Conservation (phyloP, 352 stramenopile genomes). For the Plasmopara muralis region DNA sequence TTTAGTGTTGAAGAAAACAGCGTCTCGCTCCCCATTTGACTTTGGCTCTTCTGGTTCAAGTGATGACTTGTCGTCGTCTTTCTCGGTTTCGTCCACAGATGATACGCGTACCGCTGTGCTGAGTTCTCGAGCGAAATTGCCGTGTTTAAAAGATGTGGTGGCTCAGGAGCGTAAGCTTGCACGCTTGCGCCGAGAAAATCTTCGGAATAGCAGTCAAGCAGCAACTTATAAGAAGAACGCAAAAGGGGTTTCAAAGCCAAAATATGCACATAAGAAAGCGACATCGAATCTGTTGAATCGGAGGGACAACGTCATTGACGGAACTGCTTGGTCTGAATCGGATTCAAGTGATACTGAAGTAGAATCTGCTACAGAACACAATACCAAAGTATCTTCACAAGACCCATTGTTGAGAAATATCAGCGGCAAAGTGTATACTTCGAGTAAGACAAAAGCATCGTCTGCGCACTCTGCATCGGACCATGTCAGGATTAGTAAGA, state of each 20-base stretch:
- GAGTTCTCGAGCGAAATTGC: constrained; percentile 10
- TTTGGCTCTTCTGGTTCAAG: constrained; percentile 24
- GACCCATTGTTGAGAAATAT: constrained; percentile 11
- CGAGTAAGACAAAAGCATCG: constrained; percentile 9
- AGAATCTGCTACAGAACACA: background rate
- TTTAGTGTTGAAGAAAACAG: constrained; percentile 20
- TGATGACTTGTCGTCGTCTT: constrained; percentile 17
- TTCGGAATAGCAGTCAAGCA: constrained; percentile 3
- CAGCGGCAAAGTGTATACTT: background rate
- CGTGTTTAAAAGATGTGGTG: constrained; percentile 25
- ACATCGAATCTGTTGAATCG: constrained; percentile 1
- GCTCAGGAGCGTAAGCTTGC: constrained; percentile 24
- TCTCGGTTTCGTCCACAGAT: constrained; percentile 3
- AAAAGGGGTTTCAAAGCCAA: constrained; percentile 2
- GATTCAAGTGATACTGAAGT: constrained; percentile 11
- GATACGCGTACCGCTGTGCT: constrained; percentile 1
- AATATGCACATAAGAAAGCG: constrained; percentile 3
- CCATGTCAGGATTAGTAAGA: constrained; percentile 6
- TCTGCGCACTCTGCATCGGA: background rate
- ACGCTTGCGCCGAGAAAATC: constrained; percentile 9
- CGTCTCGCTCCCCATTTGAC: constrained; percentile 21
- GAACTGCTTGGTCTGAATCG: constrained; percentile 15
- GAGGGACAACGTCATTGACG: constrained; percentile 17
- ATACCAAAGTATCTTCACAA: constrained; percentile 8
- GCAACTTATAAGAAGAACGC: constrained; percentile 10